Evolutionary conservation across 2,329 filamentous ascomycete genomes (phyloP).

Genomic region (Neoascochyta sp.): DNA sequence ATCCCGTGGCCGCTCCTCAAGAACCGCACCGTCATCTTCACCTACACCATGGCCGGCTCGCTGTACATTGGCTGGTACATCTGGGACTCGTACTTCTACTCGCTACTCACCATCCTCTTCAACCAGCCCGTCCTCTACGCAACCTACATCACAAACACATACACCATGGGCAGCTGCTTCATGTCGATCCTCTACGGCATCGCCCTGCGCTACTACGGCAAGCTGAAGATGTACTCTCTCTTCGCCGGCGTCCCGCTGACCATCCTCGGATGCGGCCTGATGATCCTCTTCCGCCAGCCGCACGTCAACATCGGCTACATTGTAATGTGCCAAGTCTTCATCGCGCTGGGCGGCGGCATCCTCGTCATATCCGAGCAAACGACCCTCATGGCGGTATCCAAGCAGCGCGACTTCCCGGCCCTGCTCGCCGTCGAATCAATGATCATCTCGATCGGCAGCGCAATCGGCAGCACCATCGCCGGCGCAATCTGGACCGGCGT

Average conservation of each 20-base stretch:
- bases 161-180: constrained; percentile 38
- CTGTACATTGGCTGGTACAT: constrained; percentile 34
- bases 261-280: constrained; percentile 35
- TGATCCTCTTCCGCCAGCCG: constrained; percentile 39
- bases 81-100: constrained; percentile 44
- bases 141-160: constrained; percentile 42
- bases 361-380: constrained; percentile 35
- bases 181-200: constrained; percentile 30
- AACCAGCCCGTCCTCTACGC: constrained; percentile 32
- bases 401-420: constrained; percentile 33
- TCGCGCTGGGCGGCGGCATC: constrained; percentile 33
- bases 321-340: constrained; percentile 37
- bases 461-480: constrained; percentile 51
- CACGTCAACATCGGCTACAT: constrained; percentile 34
- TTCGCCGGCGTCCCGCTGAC: constrained; percentile 31
- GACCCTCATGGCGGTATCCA: constrained; percentile 32
- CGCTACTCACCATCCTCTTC: constrained; percentile 41
- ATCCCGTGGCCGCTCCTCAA: constrained; percentile 48
- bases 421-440: constrained; percentile 52
- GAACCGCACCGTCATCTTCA: constrained; percentile 52
- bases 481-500: constrained; percentile 62
- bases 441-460: constrained; percentile 54
- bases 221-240: constrained; percentile 28
- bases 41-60: constrained; percentile 48
- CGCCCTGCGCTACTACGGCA: constrained; percentile 27